phyloP scores from a whole-genome alignment of 305 asterid species.

The Coffea humblotiana region DNA sequence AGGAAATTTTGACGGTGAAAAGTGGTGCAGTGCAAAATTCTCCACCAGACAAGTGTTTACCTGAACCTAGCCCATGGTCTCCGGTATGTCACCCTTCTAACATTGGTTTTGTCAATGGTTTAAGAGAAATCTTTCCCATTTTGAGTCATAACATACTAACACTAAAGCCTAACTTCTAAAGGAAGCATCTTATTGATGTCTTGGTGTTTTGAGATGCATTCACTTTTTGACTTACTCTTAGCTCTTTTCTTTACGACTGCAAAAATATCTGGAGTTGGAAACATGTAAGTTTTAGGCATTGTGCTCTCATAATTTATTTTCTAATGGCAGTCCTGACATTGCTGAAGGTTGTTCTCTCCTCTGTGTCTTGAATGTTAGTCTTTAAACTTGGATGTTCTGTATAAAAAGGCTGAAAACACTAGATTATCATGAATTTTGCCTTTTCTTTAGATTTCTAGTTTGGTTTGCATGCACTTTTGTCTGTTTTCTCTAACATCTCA shows the following conservation, averaged over 20 bases:
- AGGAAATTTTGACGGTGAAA: slow-evolving; percentile 80
- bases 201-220: neutral
- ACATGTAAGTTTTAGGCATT: neutral
- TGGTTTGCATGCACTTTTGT: too few species aligned
- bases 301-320: too few species aligned
- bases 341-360: neutral
- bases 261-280: neutral
- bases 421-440: neutral
- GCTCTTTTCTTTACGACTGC: neutral
- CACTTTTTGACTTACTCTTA: neutral
- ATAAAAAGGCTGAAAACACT: neutral
- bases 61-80: slow-evolving; percentile 97
- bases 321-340: neutral
- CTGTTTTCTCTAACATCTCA: too few species aligned
- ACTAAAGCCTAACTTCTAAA: neutral
- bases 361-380: neutral
- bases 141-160: neutral
- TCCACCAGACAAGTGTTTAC: slow-evolving; percentile 77
- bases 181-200: neutral
- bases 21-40: slow-evolving; percentile 94
- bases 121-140: neutral
- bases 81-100: slow-evolving; percentile 61
- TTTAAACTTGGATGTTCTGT: neutral
- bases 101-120: neutral
- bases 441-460: too few species aligned